Evolutionary conservation across 78 protist genomes (phyloP), one percentile per base, ranked within the genome.

Genomic region (Guillardia theta): DNA sequence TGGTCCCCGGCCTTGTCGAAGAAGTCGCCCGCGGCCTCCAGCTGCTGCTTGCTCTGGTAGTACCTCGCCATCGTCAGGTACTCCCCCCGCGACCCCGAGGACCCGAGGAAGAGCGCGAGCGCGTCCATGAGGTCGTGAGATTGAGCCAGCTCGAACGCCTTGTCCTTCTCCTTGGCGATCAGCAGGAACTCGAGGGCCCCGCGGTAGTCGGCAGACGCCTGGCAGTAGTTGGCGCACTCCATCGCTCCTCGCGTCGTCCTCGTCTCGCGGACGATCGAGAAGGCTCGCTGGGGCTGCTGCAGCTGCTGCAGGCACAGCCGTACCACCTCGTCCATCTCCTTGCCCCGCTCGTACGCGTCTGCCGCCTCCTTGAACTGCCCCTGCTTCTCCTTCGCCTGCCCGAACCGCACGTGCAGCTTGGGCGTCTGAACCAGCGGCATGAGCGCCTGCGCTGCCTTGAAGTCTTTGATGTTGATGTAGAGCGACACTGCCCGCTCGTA

Each of bases 401-500:
- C 98, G 93, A 88, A 97, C 94, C 70, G 94, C 27, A 19, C 50
- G 76, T 87, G 98, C n/a, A 96, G 78, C 87, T 47, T 88, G 64
- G 93, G 93, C 64, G 93, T 78, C 19, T 45, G 22, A 12, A 78
- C 90, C 30, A 41, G 8, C n/a, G 8, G 48, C 93, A 97, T 93
- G 37, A 96, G 88, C 30, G 80, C 24, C 19, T 33, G 93, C 1
- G 92, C 96, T 1, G 90, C 48, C 50, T 43, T 37, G 62, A 77
- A 53, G 24, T 96, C 87, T 94, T 96, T 96, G 88, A 37, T 24
- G 93, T 54, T n/a, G 88, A 97, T 64, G 95, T 94, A 95, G 33
- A 97, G 93, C 33, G 30, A 48, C 39, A 94, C 97, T 0, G 98
- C 98, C 93, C 64, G 15, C 44, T 97, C 97, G 64, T 4, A 50